phyloP scores from a whole-genome alignment of 1,284 basidiomycete species.

The Amylostereum areolatum region DNA sequence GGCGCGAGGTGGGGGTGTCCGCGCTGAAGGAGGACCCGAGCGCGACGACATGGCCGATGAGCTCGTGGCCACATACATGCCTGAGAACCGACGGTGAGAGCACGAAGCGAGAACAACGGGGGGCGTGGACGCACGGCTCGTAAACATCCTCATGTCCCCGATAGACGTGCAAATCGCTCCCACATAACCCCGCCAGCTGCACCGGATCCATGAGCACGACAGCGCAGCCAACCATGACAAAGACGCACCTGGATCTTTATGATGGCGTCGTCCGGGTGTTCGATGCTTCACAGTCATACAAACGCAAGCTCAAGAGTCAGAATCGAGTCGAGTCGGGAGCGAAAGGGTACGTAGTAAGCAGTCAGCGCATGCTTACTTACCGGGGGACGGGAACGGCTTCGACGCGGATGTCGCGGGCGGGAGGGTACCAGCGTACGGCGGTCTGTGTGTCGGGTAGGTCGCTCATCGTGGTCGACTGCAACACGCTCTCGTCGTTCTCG shows the following conservation, averaged over 20 bases:
- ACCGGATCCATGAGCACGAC: not conserved
- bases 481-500: too few species aligned
- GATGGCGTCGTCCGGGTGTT: conserved; percentile 69
- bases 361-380: conserved; percentile 26
- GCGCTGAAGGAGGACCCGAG: conserved; percentile 60
- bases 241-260: conserved; percentile 56
- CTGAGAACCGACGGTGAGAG: conserved; percentile 26
- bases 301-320: not conserved
- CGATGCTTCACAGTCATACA: conserved; percentile 37
- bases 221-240: too few species aligned
- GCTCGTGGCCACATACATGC: conserved; percentile 74
- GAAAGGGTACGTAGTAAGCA: too few species aligned
- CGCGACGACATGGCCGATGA: conserved; percentile 72
- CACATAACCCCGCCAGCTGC: conserved; percentile 71
- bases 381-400: conserved; percentile 51
- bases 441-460: conserved; percentile 25
- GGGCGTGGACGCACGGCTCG: conserved; percentile 23
- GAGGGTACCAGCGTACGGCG: conserved; percentile 58
- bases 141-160: conserved; percentile 45
- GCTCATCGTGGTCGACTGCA: not conserved
- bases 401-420: conserved; percentile 62
- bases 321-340: not conserved
- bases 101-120: not conserved
- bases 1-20: conserved; percentile 37
- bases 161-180: conserved; percentile 81